Evolutionary conservation across 768 basidiomycete species (phyloP).

Genomic region (Daedalea quercina): DNA sequence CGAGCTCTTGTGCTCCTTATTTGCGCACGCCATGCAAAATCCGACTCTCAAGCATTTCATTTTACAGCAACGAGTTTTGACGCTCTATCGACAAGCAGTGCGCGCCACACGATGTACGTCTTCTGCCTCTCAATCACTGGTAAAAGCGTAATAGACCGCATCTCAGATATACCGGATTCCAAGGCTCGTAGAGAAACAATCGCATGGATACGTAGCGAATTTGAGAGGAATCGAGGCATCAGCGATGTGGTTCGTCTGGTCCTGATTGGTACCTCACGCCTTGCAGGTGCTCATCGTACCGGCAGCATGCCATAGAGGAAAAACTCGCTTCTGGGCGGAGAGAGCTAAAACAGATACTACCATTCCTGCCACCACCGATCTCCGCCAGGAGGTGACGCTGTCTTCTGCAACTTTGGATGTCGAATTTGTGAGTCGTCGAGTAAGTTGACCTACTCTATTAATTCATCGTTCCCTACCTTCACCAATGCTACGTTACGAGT

Average conservation of each 20-base stretch:
- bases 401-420: too few species aligned
- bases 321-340: constrained; percentile 48
- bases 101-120: constrained; percentile 57
- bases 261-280: neutral
- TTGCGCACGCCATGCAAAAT: constrained; percentile 9
- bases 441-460: too few species aligned
- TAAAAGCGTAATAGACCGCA: constrained; percentile 5
- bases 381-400: too few species aligned
- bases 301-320: constrained; percentile 40
- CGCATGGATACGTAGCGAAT: constrained; percentile 65
- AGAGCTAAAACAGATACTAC: constrained; percentile 57
- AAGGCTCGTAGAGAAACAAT: constrained; percentile 59
- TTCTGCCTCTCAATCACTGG: neutral
- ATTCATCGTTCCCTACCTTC: too few species aligned
- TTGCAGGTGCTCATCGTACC: neutral
- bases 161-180: constrained; percentile 55
- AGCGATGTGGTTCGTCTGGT: constrained; percentile 44
- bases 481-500: neutral
- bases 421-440: too few species aligned
- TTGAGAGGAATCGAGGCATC: constrained; percentile 55
- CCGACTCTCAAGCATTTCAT: constrained; percentile 67
- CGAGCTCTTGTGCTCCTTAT: neutral
- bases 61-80: constrained; percentile 51
- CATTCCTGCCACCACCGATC: constrained; percentile 14
- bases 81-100: constrained; percentile 61